Percentiles rank a stretch among this genome's conserved stretches.
These are phyloP conservation scores for Monilinia polystroma DNA, from an alignment of 2,329 filamentous ascomycete species.

Conservation along the genomic window DNA sequence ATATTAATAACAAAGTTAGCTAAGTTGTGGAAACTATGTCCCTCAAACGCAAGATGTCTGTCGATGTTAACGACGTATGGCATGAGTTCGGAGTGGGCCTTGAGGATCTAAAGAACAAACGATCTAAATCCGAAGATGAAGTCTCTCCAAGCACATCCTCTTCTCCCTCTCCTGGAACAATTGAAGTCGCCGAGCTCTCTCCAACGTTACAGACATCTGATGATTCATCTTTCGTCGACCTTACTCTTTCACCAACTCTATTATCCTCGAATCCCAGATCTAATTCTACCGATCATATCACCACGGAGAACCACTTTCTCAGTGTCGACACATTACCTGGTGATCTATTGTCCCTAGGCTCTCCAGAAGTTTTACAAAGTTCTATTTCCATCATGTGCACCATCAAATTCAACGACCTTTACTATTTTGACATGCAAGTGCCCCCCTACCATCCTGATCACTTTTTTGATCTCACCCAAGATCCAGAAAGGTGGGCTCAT, in stretches of 20 bases:
- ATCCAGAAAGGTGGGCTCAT: not conserved
- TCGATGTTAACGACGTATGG: not conserved
- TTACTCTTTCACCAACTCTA: not conserved
- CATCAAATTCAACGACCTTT: not conserved
- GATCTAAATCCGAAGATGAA: not conserved
- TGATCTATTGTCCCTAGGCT: too few species aligned
- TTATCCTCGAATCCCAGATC: not conserved
- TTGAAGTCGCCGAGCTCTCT: not conserved
- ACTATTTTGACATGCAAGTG: not conserved
- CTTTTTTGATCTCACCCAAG: conserved; percentile 6
- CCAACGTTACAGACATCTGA: not conserved
- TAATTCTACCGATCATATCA: not conserved
- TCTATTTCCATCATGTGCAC: not conserved
- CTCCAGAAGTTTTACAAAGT: not conserved
- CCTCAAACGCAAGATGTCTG: not conserved
- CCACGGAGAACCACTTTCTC: not conserved
- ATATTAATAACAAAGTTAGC: not conserved
- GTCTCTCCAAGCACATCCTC: not conserved
- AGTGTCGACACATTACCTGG: not conserved
- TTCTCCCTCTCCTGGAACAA: not conserved
- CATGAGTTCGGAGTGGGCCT: not conserved
- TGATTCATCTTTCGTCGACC: not conserved
- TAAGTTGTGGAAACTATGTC: not conserved
- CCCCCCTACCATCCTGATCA: not conserved
- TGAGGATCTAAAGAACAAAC: not conserved